phyloP scores from a whole-genome alignment of 1,284 basidiomycete genomes.

The Ganoderma multipileum region DNA sequence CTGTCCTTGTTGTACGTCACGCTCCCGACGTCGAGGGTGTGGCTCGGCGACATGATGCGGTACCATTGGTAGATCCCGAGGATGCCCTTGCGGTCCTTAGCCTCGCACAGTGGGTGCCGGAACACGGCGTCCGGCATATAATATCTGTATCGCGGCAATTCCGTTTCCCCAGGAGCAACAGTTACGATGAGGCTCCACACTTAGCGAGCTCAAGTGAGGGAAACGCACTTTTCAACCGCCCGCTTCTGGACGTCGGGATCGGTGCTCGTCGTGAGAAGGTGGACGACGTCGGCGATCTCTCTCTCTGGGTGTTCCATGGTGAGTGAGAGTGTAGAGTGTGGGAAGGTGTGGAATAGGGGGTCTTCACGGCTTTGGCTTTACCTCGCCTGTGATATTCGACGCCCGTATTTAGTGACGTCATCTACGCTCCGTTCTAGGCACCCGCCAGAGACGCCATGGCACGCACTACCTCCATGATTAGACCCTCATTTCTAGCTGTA shows the following conservation, averaged over 20 bases:
- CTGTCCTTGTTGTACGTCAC: constrained; percentile 53
- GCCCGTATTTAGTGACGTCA: not conserved
- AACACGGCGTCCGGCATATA: constrained; percentile 59
- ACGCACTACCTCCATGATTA: too few relatives aligned
- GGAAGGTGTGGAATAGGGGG: not conserved
- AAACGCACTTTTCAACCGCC: constrained; percentile 46
- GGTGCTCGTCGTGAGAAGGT: constrained; percentile 49
- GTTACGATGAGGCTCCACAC: too few relatives aligned
- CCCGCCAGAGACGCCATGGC: not conserved
- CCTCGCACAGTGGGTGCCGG: constrained; percentile 59
- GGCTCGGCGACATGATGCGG: constrained; percentile 58
- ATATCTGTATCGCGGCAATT: constrained; percentile 42
- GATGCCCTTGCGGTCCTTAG: constrained; percentile 57
- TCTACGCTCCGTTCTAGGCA: not conserved
- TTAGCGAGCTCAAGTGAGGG: not conserved
- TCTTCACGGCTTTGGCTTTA: not conserved
- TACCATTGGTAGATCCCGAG: constrained; percentile 70
- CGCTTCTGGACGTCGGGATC: constrained; percentile 58
- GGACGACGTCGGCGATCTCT: constrained; percentile 55
- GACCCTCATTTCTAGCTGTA: too few relatives aligned
- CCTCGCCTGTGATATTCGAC: not conserved
- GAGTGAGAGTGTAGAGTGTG: not conserved
- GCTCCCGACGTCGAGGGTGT: constrained; percentile 49
- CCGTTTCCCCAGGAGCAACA: too few relatives aligned
- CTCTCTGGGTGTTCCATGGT: constrained; percentile 60